A percentile compares a stretch with the other conserved stretches of the same genome.
These are phyloP conservation scores for Suillus brevipes DNA, from an alignment of 768 basidiomycete genomes.

Conservation along the genomic window DNA sequence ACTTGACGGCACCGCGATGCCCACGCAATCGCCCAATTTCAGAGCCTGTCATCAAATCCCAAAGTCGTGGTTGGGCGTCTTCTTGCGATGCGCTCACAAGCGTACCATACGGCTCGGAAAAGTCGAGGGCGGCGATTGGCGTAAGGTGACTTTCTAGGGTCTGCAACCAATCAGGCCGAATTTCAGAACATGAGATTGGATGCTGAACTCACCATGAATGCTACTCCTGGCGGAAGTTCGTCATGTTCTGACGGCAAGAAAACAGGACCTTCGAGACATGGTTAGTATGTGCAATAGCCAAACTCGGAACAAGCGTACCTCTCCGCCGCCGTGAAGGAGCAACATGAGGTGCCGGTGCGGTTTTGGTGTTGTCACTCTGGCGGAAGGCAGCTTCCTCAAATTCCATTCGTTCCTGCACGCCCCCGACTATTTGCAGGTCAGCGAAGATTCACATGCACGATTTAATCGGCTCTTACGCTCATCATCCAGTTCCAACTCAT, in stretches of 20 bases:
- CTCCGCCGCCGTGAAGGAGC: slow-evolving; percentile 36
- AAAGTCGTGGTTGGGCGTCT: slow-evolving; percentile 85
- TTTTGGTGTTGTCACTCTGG: slow-evolving; percentile 22
- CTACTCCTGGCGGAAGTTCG: slow-evolving; percentile 89
- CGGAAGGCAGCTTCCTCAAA: slow-evolving; percentile 55
- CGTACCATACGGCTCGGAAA: slow-evolving; percentile 95
- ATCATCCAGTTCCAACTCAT: slow-evolving; percentile 95
- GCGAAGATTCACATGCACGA: neutral
- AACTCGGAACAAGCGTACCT: slow-evolving; percentile 16
- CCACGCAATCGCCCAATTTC: slow-evolving; percentile 86
- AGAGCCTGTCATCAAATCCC: slow-evolving; percentile 90
- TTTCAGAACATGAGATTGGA: neutral
- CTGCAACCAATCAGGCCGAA: slow-evolving; percentile 37
- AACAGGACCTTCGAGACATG: slow-evolving; percentile 64
- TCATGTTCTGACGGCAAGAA: slow-evolving; percentile 98
- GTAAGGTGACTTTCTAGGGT: slow-evolving; percentile 79
- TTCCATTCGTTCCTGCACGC: slow-evolving; percentile 81
- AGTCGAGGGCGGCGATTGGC: slow-evolving; percentile 87
- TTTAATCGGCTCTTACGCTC: slow-evolving; percentile 63
- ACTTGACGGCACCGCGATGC: slow-evolving; percentile 80
- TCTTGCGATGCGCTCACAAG: slow-evolving; percentile 87
- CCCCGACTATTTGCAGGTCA: slow-evolving; percentile 61
- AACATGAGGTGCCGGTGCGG: slow-evolving; percentile 15
- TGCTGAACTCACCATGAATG: slow-evolving; percentile 81
- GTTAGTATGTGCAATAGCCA: slow-evolving; percentile 11